Evolutionary conservation across 1,139 yeast genomes (phyloP).

Genomic region (Kluyveromyces marxianus): DNA sequence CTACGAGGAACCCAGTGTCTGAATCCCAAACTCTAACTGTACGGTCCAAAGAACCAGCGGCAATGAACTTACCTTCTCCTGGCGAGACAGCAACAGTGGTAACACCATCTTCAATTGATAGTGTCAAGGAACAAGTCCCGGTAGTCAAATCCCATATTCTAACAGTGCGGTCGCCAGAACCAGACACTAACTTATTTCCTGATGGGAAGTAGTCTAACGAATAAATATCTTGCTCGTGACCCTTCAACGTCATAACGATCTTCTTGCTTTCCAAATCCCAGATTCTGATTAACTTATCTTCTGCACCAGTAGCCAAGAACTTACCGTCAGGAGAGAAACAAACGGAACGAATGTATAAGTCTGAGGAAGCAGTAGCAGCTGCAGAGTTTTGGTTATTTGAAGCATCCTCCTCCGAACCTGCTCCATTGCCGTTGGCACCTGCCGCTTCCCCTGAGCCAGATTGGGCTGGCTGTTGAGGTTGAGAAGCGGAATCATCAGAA

Average conservation of each 20-base stretch:
- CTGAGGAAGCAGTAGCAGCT: conserved; percentile 37
- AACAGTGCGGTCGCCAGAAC: conserved; percentile 94
- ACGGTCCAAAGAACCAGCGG: conserved; percentile 94
- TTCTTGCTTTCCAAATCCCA: conserved; percentile 91
- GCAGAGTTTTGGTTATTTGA: conserved; percentile 26
- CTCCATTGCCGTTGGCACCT: neutral
- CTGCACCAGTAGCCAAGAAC: conserved; percentile 95
- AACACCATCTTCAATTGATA: conserved; percentile 94
- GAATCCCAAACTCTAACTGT: conserved; percentile 98
- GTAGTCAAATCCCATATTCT: conserved; percentile 94
- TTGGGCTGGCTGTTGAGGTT: conserved; percentile 1
- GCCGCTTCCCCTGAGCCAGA: neutral
- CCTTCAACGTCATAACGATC: conserved; percentile 79
- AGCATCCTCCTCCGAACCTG: conserved; percentile 25
- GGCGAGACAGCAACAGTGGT: conserved; percentile 97
- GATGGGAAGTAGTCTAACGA: conserved; percentile 94
- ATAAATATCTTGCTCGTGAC: conserved; percentile 97
- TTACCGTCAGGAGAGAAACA: conserved; percentile 97
- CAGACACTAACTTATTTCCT: conserved; percentile 89
- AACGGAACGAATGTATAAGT: conserved; percentile 87
- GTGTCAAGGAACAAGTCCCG: conserved; percentile 83
- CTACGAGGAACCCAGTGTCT: conserved; percentile 84
- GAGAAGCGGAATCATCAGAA: conserved; percentile 64
- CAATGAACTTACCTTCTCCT: conserved; percentile 77
- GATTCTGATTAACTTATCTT: conserved; percentile 90